Base-by-base conservation (phyloP, 1,284 basidiomycete genomes). In the Volvariella volvacea region DNA sequence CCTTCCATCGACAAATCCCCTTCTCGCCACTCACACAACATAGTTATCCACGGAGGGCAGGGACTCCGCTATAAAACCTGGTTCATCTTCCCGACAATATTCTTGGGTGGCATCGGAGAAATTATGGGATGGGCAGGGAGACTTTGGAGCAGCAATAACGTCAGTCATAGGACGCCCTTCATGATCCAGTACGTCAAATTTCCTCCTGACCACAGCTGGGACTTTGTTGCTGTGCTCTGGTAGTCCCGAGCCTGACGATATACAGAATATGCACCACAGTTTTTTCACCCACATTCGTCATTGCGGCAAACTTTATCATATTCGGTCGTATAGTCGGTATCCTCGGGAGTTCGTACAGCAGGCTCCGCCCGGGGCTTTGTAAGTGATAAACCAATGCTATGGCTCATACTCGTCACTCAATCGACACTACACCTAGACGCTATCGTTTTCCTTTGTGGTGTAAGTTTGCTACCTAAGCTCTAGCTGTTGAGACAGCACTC, bases 251-350 rank as follows among this genome's bases (percentile, higher is more conserved):
- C 15, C 15, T 8, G 15, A 31, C 41, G 15, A n/a, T 3, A n/a
- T 43, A 12, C 34, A 59, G 61, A 41, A 59, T 59, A 14, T 51
- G 49, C 2, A 42, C 48, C 12, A 60, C 55, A 0, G 66, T 71
- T 39, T 50, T 72, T 12, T 70, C 66, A 4, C 76, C 76, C 0
- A 77, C 75, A 0, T 74, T 74, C 1, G 57, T 78, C 7, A 62
- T 75, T 1, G 76, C 76, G 0, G 73, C 70, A 1, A 69, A 69
- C 50, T 80, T 78, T 48, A 59, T 78, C 21, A 71, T 76, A 14
- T 64, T 78, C 3, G 74, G 71, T 7, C 53, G 55, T 12, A 59
- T 77, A 9, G 71, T 76, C 17, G 46, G 46, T 1, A 50, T 54
- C 2, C 52, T 77, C 3, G 76, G 76, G 1, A 44, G 60, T 3